Evolutionary conservation across 2,329 filamentous ascomycete genomes (phyloP), one percentile per base, ranked within the genome.

Genomic region (Nigrograna mackinnonii): DNA sequence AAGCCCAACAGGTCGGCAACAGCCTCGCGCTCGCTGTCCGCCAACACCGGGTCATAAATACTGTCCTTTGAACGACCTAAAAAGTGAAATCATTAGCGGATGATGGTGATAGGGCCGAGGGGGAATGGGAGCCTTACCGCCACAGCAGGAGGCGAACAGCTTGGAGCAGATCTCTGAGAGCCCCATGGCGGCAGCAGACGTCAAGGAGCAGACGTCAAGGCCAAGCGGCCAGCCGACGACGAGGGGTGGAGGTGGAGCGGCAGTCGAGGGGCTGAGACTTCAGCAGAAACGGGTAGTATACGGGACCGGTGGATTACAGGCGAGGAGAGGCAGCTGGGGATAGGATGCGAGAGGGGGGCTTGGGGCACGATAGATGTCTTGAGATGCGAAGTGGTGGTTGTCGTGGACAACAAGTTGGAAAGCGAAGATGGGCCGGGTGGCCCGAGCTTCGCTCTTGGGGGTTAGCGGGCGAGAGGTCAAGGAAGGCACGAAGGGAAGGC

Each of bases 1-100:
- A 95, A 97, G 68, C 92, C 89, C 14, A 99, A 79, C 46, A 99
- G 79, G 68, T 99, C 94, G 54, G 94, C 91, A 41, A 99, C 94
- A 41, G 94, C 94, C 76, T 97, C 94, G 62, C 94, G 84, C 75
- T 99, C 94, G 74, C 88, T 95, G 67, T 99, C 94, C 60, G 91
- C 91, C 49, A 99, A 82, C 43, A 94, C 88, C 7, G 70, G 70
- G 46, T 75, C 70, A 45, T 74, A 74, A 46, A 75, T 69, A 58
- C 71, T 73, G 58, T 74, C 72, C 52, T 69, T 72, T 34, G 66
- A 72, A 54, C 73, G 72, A 53, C 64, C 73, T 75, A 53, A 7
- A 19, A 19, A 11, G 13, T 0, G 6, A 26, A 1, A 40, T 69
- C 50, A 68, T 62, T 33, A 47, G 35, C 22, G 37, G 11, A 6